These are phyloP conservation scores for Paraphoma chrysanthemicola DNA, from an alignment of 2,329 filamentous ascomycete genomes.

Conservation along the genomic window DNA sequence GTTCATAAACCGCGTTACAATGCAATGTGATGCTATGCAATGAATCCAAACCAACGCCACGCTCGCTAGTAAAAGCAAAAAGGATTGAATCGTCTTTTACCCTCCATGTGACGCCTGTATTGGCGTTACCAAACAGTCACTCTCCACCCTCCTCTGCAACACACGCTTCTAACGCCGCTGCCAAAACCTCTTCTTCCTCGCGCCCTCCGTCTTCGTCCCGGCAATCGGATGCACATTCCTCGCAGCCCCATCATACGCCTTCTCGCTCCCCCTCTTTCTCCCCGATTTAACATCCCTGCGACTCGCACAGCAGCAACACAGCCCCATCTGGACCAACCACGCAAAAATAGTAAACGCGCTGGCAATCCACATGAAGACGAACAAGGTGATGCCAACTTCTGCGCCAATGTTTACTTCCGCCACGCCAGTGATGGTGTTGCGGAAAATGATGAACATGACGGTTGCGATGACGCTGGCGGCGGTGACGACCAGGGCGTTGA, in stretches of 20 bases:
- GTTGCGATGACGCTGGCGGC: conserved; percentile 79
- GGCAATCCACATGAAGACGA: conserved; percentile 90
- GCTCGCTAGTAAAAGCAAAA: conserved; percentile 12
- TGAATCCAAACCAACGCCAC: conserved; percentile 20
- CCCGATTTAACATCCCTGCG: conserved; percentile 60
- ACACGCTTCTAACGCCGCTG: conserved; percentile 16
- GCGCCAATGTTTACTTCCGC: conserved; percentile 78
- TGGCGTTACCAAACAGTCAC: not conserved
- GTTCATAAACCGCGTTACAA: not conserved
- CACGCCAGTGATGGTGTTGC: conserved; percentile 73
- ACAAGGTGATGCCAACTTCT: conserved; percentile 74
- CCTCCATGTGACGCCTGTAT: not conserved
- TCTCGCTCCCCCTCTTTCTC: conserved; percentile 53
- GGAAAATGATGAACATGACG: conserved; percentile 82
- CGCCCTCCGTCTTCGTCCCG: conserved; percentile 5
- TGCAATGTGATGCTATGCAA: conserved; percentile 5
- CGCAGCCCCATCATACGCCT: conserved; percentile 32
- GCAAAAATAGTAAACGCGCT: conserved; percentile 70
- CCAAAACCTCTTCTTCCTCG: conserved; percentile 23
- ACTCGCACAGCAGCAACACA: conserved; percentile 78
- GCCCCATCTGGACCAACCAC: conserved; percentile 73
- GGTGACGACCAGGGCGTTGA: conserved; percentile 71
- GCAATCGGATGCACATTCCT: conserved; percentile 5
- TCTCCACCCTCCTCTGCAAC: not conserved
- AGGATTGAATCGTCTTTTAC: not conserved